Percentiles rank a stretch among this genome's conserved stretches.
phyloP scores from a whole-genome alignment of 2,329 filamentous ascomycete genomes.

The Cercospora beticola region DNA sequence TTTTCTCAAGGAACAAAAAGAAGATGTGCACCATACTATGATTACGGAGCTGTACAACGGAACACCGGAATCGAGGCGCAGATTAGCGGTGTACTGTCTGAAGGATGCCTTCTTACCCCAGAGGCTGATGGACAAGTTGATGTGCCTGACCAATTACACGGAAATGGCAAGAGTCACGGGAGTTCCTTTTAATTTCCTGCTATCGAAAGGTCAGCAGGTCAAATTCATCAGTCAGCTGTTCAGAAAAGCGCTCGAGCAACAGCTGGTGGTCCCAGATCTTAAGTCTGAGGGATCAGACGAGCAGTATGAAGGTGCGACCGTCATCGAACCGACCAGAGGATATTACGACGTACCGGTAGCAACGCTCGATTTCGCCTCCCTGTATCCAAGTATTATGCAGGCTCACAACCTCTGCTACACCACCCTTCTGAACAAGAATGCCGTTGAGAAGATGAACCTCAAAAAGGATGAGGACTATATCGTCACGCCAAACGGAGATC shows the following conservation, averaged over 20 bases:
- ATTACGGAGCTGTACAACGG: conserved; percentile 98
- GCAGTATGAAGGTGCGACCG: conserved; percentile 95
- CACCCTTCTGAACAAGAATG: conserved; percentile 77
- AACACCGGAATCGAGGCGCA: conserved; percentile 84
- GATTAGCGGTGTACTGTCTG: conserved; percentile 90
- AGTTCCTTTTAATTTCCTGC: conserved; percentile 91
- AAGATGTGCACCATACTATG: conserved; percentile 98
- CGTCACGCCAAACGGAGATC: conserved; percentile 88
- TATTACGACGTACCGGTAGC: conserved; percentile 96
- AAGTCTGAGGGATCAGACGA: conserved; percentile 70
- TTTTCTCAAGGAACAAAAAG: conserved; percentile 95
- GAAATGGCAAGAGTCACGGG: conserved; percentile 99
- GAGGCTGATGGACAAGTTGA: conserved; percentile 92
- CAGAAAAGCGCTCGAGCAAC: conserved; percentile 88
- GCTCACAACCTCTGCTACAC: conserved; percentile 98
- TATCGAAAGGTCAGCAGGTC: conserved; percentile 91
- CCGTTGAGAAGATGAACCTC: conserved; percentile 72
- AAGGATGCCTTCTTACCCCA: conserved; percentile 97
- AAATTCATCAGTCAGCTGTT: conserved; percentile 98
- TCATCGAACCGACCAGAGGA: conserved; percentile 90
- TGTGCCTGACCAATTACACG: conserved; percentile 97
- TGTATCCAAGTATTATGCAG: conserved; percentile 98
- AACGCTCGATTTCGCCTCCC: conserved; percentile 95
- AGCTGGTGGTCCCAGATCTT: conserved; percentile 89
- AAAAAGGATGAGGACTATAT: conserved; percentile 95